These are phyloP conservation scores for Mycogone perniciosa DNA, from an alignment of 2,329 filamentous ascomycete species.

Conservation along the genomic window DNA sequence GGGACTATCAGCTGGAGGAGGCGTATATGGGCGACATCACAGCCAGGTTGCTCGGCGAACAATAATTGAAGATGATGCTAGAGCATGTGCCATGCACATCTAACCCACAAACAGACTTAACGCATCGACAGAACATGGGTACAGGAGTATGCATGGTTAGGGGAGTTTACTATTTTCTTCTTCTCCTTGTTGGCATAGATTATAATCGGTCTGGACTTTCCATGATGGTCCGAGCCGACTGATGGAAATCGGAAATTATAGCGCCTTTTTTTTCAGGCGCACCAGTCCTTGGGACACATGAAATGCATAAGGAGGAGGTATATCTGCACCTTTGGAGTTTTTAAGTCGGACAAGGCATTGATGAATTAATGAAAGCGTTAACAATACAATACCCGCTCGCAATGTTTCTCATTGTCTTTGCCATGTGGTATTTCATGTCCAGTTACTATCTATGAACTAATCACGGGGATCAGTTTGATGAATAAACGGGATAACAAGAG, in stretches of 20 bases:
- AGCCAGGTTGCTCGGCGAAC: slow-evolving; percentile 74
- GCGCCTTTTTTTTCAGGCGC: background rate
- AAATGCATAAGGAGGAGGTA: background rate
- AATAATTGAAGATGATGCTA: slow-evolving; percentile 29
- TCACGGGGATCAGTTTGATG: too few relatives aligned
- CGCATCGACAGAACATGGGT: background rate
- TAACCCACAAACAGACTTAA: too few relatives aligned
- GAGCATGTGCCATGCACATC: too few relatives aligned
- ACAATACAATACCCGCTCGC: background rate
- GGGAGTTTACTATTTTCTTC: background rate
- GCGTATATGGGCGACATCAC: slow-evolving; percentile 88
- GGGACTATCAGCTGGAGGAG: slow-evolving; percentile 82
- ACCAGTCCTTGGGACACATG: background rate
- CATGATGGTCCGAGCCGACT: background rate
- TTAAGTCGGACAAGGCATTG: slow-evolving; percentile 2
- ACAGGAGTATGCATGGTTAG: background rate
- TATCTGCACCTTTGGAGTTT: background rate
- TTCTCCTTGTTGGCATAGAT: background rate
- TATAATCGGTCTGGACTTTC: background rate
- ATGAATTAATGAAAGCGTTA: slow-evolving; percentile 5
- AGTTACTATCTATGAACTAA: too few relatives aligned
- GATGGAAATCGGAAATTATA: background rate
- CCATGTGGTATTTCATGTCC: too few relatives aligned
- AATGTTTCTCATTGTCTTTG: too few relatives aligned
- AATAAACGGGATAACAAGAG: background rate